Evolutionary conservation across 306 rosid genomes (phyloP), one percentile per base, ranked within the genome.

Genomic region (Amphicarpaea edgeworthii): DNA sequence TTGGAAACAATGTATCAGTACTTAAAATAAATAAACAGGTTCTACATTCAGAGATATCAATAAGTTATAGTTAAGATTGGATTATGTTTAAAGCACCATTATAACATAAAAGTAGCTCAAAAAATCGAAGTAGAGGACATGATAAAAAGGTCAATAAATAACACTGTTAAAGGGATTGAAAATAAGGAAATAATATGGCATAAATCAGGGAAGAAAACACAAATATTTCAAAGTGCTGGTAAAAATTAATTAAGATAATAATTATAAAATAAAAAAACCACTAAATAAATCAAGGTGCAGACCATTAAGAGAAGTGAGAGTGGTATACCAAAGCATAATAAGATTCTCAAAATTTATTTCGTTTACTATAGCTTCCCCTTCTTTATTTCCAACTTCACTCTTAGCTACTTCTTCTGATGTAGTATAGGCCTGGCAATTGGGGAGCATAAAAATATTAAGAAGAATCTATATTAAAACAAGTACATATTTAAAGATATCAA

Each of bases 291-390:
- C 32, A 54, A 28, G 38, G 28, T 42, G 2, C 28, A 80, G 30
- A 30, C 17, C n/a, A 42, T 23, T n/a, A 72, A 64, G 74, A n/a
- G n/a, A 30, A 41, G 8, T 38, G 0, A 30, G 37, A 30, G 7
- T 1, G 58, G 34, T 68, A n/a, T n/a, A 83, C 83, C 86, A 73
- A 16, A 68, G 54, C 50, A 69, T 5, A 50, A 60, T 0, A 79
- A 53, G 81, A 7, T 51, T 69, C 9, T 34, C 57, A 21, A 2
- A 0, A 3, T 72, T 42, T 1, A 5, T 8, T 24, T 51, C 30
- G 15, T 21, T 16, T 23, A 42, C 6, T 32, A 41, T 7, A 77
- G 66, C 57, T 58, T 15, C 60, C 49, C 12, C 9, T n/a, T n/a
- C n/a, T 32, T 43, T 37, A 2, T 20, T 5, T 73, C 16, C 51